Percentiles rank a stretch among this genome's conserved stretches.
phyloP scores from a whole-genome alignment of 306 rosid genomes.

The Castanopsis chinensis region DNA sequence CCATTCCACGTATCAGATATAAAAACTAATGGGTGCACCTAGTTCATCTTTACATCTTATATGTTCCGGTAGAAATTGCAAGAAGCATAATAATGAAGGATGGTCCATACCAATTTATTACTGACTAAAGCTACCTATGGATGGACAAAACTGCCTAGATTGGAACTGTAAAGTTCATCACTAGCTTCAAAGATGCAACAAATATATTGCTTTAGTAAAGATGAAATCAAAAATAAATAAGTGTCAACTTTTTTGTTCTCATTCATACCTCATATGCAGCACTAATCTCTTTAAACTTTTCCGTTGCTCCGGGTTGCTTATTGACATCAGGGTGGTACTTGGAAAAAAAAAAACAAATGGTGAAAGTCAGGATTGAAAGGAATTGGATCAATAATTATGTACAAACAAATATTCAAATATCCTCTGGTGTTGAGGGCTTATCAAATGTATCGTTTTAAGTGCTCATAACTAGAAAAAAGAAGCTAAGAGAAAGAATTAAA shows the following conservation, averaged over 20 bases:
- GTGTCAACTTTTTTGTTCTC: slow-evolving; percentile 10
- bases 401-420: too few relatives aligned
- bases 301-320: slow-evolving; percentile 95
- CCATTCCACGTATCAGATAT: neutral
- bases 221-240: neutral
- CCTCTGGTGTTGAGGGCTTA: neutral
- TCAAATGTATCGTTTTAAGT: neutral
- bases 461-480: neutral
- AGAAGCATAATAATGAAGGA: neutral
- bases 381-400: neutral
- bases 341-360: neutral
- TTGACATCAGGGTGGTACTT: slow-evolving; percentile 98
- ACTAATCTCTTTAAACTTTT: slow-evolving; percentile 93
- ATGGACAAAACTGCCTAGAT: neutral
- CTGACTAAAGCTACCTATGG: neutral
- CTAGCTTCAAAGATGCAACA: neutral
- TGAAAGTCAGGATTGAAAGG: slow-evolving; percentile 25
- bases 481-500: neutral
- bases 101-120: neutral
- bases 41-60: too few relatives aligned
- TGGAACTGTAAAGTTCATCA: neutral
- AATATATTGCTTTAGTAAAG: neutral
- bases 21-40: too few relatives aligned
- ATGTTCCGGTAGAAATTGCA: neutral
- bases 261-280: slow-evolving; percentile 84